Conservation (phyloP, 208 protist species). For the Crithidia brevicula region DNA sequence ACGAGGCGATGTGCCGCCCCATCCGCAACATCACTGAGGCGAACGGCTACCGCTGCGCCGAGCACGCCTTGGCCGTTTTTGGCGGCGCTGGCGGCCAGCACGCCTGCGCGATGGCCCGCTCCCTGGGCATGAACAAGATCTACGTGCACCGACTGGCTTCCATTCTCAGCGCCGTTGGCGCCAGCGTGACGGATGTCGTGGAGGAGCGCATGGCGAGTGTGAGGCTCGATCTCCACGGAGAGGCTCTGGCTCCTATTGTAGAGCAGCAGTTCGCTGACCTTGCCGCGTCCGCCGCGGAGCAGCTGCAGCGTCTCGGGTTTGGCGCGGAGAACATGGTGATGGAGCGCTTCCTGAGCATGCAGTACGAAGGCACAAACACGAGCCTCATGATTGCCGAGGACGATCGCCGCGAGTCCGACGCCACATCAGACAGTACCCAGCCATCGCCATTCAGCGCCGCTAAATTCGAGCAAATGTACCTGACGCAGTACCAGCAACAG, state of each 20-base stretch:
- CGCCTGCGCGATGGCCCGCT: constrained; percentile 92
- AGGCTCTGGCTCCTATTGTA: constrained; percentile 35
- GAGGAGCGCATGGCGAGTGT: constrained; percentile 85
- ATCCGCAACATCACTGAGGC: constrained; percentile 94
- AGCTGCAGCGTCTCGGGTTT: constrained; percentile 53
- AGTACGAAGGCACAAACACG: constrained; percentile 94
- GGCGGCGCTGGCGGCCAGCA: constrained; percentile 95
- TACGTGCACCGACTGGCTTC: constrained; percentile 81
- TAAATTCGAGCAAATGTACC: constrained; percentile 65
- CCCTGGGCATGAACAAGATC: constrained; percentile 80
- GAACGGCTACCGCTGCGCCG: constrained; percentile 82
- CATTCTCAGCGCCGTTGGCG: constrained; percentile 93
- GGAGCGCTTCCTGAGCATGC: constrained; percentile 85
- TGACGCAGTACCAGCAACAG: constrained; percentile 83
- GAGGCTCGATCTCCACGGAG: constrained; percentile 28
- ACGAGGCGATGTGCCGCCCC: constrained; percentile 96
- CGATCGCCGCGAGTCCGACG: neutral
- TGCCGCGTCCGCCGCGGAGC: constrained; percentile 14
- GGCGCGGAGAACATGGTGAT: constrained; percentile 44
- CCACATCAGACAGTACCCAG: neutral
- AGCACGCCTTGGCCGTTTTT: constrained; percentile 93
- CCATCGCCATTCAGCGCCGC: constrained; percentile 11
- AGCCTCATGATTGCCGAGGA: constrained; percentile 86
- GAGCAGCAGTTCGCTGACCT: constrained; percentile 42
- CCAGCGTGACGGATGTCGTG: constrained; percentile 93